Conservation (phyloP, 23 red algal species). For the Cyanidioschyzon merolae region DNA sequence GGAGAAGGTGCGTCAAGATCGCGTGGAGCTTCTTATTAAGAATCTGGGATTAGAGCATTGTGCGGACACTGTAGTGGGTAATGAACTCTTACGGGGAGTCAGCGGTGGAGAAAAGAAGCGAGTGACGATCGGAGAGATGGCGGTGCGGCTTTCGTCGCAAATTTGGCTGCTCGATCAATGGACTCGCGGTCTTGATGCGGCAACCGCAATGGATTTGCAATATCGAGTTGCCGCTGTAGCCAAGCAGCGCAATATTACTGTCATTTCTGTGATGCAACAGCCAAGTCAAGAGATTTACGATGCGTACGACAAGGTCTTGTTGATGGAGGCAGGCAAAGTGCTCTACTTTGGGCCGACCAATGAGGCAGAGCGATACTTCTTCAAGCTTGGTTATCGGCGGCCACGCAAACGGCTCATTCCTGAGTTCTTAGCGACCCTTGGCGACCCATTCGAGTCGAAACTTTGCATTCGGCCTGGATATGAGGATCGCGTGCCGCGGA, state of each 20-base stretch:
- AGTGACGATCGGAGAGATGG: conserved; percentile 83
- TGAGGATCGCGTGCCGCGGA: conserved; percentile 19
- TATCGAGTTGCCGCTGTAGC: conserved; percentile 40
- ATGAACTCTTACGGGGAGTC: conserved; percentile 59
- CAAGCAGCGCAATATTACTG: conserved; percentile 16
- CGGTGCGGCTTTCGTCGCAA: conserved; percentile 24
- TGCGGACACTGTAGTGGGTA: conserved; percentile 53
- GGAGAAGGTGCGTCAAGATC: conserved; percentile 38
- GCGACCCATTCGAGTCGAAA: conserved; percentile 32
- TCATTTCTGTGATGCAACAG: conserved; percentile 60
- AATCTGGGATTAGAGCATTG: conserved; percentile 54
- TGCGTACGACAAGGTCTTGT: conserved; percentile 63
- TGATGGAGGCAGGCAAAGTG: conserved; percentile 50
- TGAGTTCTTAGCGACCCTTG: conserved; percentile 69
- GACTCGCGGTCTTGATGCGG: conserved; percentile 65
- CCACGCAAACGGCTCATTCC: conserved; percentile 66
- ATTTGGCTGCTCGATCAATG: conserved; percentile 63
- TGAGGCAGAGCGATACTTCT: conserved; percentile 60
- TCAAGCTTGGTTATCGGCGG: conserved; percentile 40
- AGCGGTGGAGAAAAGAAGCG: conserved; percentile 93
- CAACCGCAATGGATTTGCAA: conserved; percentile 58
- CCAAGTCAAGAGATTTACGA: conserved; percentile 59
- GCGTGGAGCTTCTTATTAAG: conserved; percentile 35
- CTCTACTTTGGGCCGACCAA: conserved; percentile 66
- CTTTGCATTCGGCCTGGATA: conserved; percentile 18